Evolutionary conservation across 1,284 basidiomycete species (phyloP), one percentile per base, ranked within the genome.

Genomic region (Hemileia vastatrix): DNA sequence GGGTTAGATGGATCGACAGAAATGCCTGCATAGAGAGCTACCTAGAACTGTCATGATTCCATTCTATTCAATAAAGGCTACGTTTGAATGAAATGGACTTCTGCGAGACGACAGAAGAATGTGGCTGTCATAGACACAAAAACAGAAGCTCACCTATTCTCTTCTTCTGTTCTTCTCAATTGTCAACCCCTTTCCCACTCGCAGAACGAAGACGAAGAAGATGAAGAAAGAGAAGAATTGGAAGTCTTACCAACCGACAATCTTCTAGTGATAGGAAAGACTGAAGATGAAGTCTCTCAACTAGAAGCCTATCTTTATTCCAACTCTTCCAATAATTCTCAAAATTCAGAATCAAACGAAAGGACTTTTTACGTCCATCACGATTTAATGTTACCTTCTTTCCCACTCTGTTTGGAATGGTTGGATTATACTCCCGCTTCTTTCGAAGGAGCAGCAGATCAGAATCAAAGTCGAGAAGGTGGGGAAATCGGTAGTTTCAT

Each of bases 381-480:
- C 78, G 94, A 98, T 77, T 83, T 97, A 72, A 90, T 98, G 85
- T 83, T 98, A 15, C 93, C 94, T 64, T 88, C 90, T 65, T 95
- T 97, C 79, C 94, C 95, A 2, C 86, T 98, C 64, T 97, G 94
- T 71, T 86, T 98, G 64, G 95, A 98, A 81, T 98, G 95, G 95
- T 86, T 97, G 67, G 90, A 98, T 77, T 97, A 92, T 76, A 82
- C 86, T 15, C 88, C 90, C 19, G 79, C 82, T n/a, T 67, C 67
- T 9, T 80, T 81, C 27, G 66, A 70, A 6, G 64, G 63, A 13
- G 71, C 69, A 27, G 64, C 66, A 52, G 70, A 66, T 57, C 65
- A 66, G 11, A 54, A 52, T 0, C 21, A 48, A 45, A 67, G 65
- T 43, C 68, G 70, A 11, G 11, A 79, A 79, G 66, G 66, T 27